Evolutionary conservation across 176 grass and related monocot genomes (phyloP), one percentile per base, ranked within the genome.

Genomic region (Oropetium thomaeum): DNA sequence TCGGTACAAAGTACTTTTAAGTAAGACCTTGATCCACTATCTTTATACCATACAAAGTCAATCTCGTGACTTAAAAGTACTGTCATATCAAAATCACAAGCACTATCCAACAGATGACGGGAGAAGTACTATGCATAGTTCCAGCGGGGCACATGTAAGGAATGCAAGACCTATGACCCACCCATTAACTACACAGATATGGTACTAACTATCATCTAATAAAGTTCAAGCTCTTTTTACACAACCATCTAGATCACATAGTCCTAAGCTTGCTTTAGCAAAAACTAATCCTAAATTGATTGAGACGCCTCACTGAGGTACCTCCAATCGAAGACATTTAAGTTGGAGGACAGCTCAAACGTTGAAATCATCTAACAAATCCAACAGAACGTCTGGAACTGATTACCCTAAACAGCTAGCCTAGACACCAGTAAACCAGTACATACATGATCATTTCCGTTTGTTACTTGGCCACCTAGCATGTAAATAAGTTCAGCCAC

Each of bases 131-230:
- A 38, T 25, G 42, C 26, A 76, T 31, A 19, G 61, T 74, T 74
- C 32, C 47, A 47, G 25, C 52, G 25, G 61, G 72, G 32, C 53
- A 62, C n/a, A 75, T 69, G 62, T 9, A 35, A 74, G 20, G 76
- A 74, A 34, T 15, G 5, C 35, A 69, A 55, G 40, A 67, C 61
- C 25, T 3, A 20, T 37, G 33, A 30, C 62, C 42, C 45, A 23
- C 49, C 74, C 12, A 44, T 83, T 35, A 82, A 82, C 48, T 32
- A 60, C 77, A 37, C 20, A 43, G 17, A 45, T 32, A 88, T 69
- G 75, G 69, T 54, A 58, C 40, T 44, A 54, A 3, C 41, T 10
- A 23, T 60, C 38, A 79, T 76, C 74, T 78, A 74, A 68, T 45
- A 83, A 83, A 88, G 62, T 39, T 19, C 19, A 67, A 64, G 28